Evolutionary conservation across 139 green algal genomes (phyloP), one percentile per base, ranked within the genome.

Genomic region (Haematococcus lacustris): DNA sequence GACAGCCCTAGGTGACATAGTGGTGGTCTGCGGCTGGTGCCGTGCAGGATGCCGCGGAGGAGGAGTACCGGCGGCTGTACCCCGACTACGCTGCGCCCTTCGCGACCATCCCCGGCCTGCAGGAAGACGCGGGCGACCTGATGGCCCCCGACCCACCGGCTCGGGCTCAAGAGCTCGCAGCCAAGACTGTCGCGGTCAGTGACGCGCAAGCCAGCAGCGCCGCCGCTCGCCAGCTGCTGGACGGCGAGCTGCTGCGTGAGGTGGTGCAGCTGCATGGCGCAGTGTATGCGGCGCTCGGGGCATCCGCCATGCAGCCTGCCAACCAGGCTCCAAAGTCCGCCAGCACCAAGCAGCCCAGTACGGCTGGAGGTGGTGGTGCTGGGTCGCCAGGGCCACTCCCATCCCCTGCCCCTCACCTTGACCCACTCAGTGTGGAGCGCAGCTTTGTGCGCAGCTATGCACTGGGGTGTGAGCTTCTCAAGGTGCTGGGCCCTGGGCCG

Each of bases 21-120:
- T n/a, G n/a, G n/a, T n/a, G n/a, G n/a, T n/a, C n/a, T n/a, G n/a
- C n/a, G n/a, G n/a, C n/a, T n/a, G n/a, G n/a, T n/a, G n/a, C n/a
- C n/a, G n/a, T 60, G 60, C 75, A 90, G 83, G 89, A 92, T 71
- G 90, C 91, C 66, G 82, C 86, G 32, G 89, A 93, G 73, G 78
- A 66, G 5, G 82, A 84, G 50, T 96, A 89, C 80, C 74, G 86
- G 61, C 38, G 37, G 1, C 37, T 68, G 28, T 94, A 89, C 71
- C 92, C 89, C 1, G 83, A 96, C 71, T 82, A 89, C 43, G 85
- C 61, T 39, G 71, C 73, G 0, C 71, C 80, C 4, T 97, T 94
- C 85, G 75, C 76, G 30, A 90, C 97, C 73, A 50, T 97, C 60
- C 82, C 76, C 1, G 66, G 66, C 9, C 30, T 76, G 9, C 83